Conservation (phyloP, 1,139 yeast genomes). For the Yamadazyma sp. region DNA sequence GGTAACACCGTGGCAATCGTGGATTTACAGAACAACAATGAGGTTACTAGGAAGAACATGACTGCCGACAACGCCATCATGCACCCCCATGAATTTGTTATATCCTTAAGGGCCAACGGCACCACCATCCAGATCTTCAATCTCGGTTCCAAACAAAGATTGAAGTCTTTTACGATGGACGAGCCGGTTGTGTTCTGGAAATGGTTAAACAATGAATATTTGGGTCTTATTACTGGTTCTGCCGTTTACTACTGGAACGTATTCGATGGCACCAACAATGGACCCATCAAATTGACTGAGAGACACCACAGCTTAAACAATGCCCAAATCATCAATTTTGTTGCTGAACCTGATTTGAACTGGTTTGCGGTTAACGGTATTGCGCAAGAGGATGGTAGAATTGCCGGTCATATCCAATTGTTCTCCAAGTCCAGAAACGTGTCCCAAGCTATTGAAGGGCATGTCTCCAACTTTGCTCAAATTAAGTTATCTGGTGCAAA, state of each 20-base stretch:
- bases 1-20: constrained; percentile 93
- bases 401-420: constrained; percentile 95
- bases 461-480: constrained; percentile 86
- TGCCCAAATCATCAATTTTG: constrained; percentile 89
- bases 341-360: constrained; percentile 74
- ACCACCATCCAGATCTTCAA: constrained; percentile 94
- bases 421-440: constrained; percentile 85
- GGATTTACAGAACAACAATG: constrained; percentile 73
- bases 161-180: constrained; percentile 81
- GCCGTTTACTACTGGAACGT: constrained; percentile 80
- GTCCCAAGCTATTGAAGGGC: constrained; percentile 97
- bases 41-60: constrained; percentile 85
- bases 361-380: constrained; percentile 98
- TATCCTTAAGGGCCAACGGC: constrained; percentile 93
- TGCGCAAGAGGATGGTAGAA: constrained; percentile 90
- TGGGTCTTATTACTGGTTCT: constrained; percentile 84
- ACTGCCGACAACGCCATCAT: constrained; percentile 96
- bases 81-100: constrained; percentile 88
- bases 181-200: constrained; percentile 96
- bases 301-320: constrained; percentile 80
- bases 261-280: constrained; percentile 73
- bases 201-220: constrained; percentile 73
- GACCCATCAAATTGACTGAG: constrained; percentile 78
- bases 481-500: constrained; percentile 73
- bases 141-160: constrained; percentile 80